These are phyloP conservation scores for Misopates orontium DNA, from an alignment of 257 asterid genomes.

Conservation along the genomic window DNA sequence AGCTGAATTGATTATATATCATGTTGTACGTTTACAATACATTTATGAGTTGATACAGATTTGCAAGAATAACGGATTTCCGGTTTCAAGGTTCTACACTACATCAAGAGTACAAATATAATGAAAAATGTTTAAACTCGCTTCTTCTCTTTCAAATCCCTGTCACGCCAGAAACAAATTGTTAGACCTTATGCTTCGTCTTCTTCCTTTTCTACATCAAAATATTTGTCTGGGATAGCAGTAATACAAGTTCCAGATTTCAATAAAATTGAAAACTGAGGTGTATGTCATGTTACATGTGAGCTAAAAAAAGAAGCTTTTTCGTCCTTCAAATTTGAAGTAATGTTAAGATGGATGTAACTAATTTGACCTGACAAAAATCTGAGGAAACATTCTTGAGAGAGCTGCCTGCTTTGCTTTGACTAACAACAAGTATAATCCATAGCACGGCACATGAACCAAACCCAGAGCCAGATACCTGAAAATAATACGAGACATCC, in stretches of 20 bases:
- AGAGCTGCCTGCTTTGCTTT: slow-evolving; percentile 50
- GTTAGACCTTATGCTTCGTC: slow-evolving; percentile 12
- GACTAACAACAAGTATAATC: slow-evolving; percentile 53
- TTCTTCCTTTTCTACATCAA: not conserved
- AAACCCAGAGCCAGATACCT: slow-evolving; percentile 76
- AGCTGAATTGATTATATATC: not conserved
- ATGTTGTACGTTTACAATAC: too few relatives aligned
- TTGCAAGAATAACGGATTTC: too few relatives aligned
- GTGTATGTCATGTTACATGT: not conserved
- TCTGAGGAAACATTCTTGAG: slow-evolving; percentile 49
- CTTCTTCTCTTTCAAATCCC: slow-evolving; percentile 51
- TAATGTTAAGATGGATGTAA: not conserved
- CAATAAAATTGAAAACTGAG: not conserved
- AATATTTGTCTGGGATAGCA: not conserved
- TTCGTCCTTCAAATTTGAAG: not conserved
- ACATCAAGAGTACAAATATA: not conserved
- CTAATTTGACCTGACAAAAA: slow-evolving; percentile 56
- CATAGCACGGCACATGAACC: slow-evolving; percentile 79
- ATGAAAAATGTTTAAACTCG: slow-evolving; percentile 17
- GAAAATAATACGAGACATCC: slow-evolving; percentile 2
- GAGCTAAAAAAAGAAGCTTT: not conserved
- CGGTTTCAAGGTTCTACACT: not conserved
- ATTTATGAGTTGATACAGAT: too few relatives aligned
- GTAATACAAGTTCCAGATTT: not conserved
- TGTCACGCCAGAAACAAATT: slow-evolving; percentile 26